These are phyloP conservation scores for Trichosporon sp. DNA, from an alignment of 1,284 basidiomycete species.

Conservation along the genomic window DNA sequence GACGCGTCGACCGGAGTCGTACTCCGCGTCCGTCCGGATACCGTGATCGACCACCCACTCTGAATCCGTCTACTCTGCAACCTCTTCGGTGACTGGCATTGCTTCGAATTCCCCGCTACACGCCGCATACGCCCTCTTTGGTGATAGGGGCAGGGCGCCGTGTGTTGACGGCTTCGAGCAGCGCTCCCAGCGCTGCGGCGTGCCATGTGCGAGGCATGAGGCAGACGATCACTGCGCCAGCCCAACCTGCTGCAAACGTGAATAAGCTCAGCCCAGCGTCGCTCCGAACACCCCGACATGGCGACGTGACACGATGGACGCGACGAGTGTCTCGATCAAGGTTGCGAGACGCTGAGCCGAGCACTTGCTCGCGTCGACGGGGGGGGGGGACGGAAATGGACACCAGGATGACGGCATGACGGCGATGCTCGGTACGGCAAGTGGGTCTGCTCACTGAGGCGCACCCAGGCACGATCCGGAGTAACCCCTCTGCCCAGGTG, in stretches of 20 bases:
- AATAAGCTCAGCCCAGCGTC: neutral
- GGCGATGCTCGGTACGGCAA: neutral
- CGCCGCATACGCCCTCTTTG: neutral
- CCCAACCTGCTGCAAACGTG: neutral
- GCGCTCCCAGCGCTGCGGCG: neutral
- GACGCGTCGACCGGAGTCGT: too few relatives aligned
- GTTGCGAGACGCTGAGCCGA: neutral
- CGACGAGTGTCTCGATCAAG: neutral
- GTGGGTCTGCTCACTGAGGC: neutral
- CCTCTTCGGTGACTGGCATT: too few relatives aligned
- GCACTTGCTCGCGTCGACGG: neutral
- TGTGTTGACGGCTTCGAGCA: neutral
- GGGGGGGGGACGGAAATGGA: neutral
- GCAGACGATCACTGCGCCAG: neutral
- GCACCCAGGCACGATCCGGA: neutral
- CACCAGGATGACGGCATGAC: neutral
- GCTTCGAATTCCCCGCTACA: neutral
- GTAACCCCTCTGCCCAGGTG: neutral
- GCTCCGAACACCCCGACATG: neutral
- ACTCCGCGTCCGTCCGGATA: too few relatives aligned
- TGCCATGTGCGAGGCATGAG: neutral
- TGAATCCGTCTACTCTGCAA: too few relatives aligned
- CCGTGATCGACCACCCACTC: too few relatives aligned
- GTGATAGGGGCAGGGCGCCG: too few relatives aligned
- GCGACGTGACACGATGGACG: neutral